Evolutionary conservation across 2,329 filamentous ascomycete genomes (phyloP), one percentile per base, ranked within the genome.

Genomic region (Metarhizium guizhouense): DNA sequence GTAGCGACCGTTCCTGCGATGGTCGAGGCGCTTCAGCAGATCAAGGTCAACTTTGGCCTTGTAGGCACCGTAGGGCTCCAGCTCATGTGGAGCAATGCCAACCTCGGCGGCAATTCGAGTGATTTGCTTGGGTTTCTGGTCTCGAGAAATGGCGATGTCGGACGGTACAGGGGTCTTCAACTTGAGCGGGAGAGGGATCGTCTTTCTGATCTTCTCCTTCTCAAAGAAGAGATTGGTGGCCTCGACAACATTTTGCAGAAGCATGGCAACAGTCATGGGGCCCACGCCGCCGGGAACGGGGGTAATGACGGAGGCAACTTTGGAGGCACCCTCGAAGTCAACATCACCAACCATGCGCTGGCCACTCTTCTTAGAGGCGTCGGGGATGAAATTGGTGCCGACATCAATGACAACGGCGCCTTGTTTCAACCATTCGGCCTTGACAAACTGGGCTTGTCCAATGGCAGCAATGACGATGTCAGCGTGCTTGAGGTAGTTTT

Each of bases 251-350:
- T 99, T 99, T 72, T 95, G 89, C 64, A 99, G 77, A 51, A 99
- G 79, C 94, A 99, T 99, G 58, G 94, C 94, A 60, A 99, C 92
- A 3, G 94, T 99, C 94, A 99, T 99, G 52, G 94, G 94, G 0
- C 94, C 94, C 57, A 99, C 94, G 71, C 94, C 94, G 56, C 94
- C 94, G 1, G 94, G 94, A 2, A 99, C 94, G 1, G 94, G 94
- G 2, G 94, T 99, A 67, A 99, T 96, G 66, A 88, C 83, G 2
- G 92, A 96, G 20, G 92, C 94, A 47, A 96, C 88, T 68, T 95
- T 79, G 16, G 80, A 81, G 16, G 93, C 93, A 47, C 88, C 84
- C 53, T 91, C 90, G 64, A 85, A 97, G 65, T 99, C 91, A 47
- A 99, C 94, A 70, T 99, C 94, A 58, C 94, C 94, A 6, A 97